Conservation (phyloP, 306 rosid species). For the Cyclanthera cordifolia region DNA sequence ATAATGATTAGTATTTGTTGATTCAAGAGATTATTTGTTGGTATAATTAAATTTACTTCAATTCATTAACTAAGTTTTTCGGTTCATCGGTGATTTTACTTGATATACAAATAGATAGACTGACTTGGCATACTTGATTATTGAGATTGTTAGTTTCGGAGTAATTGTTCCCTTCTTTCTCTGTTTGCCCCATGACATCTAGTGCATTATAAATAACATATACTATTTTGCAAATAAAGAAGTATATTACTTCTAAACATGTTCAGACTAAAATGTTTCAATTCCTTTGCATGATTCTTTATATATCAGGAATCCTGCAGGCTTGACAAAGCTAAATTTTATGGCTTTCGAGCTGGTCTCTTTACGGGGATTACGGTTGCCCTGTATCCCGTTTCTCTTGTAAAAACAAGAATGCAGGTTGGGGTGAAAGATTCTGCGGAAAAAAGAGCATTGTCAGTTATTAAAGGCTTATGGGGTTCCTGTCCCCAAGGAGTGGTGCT, state of each 20-base stretch:
- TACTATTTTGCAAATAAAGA: neutral
- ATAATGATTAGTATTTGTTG: no score
- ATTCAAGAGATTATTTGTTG: no score
- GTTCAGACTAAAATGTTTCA: slow-evolving; percentile 8
- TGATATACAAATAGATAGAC: no score
- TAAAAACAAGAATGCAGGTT: slow-evolving; percentile 83
- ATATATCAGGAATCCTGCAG: slow-evolving; percentile 34
- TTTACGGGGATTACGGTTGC: slow-evolving; percentile 73
- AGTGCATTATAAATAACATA: neutral
- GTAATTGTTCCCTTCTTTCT: neutral
- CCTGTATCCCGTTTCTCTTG: slow-evolving; percentile 73
- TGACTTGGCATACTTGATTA: neutral
- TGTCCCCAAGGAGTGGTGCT: no score
- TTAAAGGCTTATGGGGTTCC: slow-evolving; percentile 67
- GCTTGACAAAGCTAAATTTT: slow-evolving; percentile 64
- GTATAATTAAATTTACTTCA: no score
- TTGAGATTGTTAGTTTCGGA: neutral
- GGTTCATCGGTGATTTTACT: no score
- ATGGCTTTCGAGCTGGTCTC: slow-evolving; percentile 70
- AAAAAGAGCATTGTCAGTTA: slow-evolving; percentile 54
- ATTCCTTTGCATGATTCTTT: slow-evolving; percentile 2
- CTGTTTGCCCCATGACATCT: neutral
- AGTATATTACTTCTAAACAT: neutral
- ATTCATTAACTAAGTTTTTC: no score
- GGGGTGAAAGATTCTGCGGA: slow-evolving; percentile 56